Percentiles rank a stretch among this genome's conserved stretches.
phyloP scores from a whole-genome alignment of 805 yeast species.

The Ogataea populi-albae region DNA sequence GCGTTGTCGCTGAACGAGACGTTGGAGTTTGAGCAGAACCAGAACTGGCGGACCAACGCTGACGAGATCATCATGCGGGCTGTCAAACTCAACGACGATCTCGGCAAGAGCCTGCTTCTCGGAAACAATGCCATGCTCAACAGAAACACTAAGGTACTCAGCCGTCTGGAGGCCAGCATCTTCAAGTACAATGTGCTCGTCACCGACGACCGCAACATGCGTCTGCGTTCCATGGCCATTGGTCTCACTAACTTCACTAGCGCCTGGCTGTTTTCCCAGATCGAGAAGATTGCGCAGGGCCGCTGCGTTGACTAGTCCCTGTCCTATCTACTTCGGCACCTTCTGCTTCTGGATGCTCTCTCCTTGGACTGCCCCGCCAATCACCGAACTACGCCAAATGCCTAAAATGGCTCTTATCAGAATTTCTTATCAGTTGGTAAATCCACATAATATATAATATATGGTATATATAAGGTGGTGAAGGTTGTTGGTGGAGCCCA shows the following conservation, averaged over 20 bases:
- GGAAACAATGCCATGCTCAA: slow-evolving; percentile 26
- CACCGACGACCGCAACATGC: slow-evolving; percentile 74
- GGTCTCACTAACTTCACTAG: slow-evolving; percentile 56
- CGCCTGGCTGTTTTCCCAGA: slow-evolving; percentile 55
- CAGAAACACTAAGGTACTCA: slow-evolving; percentile 30
- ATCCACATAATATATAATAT: slow-evolving; percentile 3
- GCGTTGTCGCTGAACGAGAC: slow-evolving; percentile 71
- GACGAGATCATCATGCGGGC: slow-evolving; percentile 65
- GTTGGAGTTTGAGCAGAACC: slow-evolving; percentile 68
- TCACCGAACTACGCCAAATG: too few relatives aligned
- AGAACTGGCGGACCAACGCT: slow-evolving; percentile 68
- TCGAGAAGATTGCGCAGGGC: slow-evolving; percentile 46
- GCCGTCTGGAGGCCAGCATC: slow-evolving; percentile 35
- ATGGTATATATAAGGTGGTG: background rate
- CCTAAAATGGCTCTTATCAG: too few relatives aligned
- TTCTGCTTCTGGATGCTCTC: background rate
- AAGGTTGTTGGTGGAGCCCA: too few relatives aligned
- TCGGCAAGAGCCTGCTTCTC: slow-evolving; percentile 26
- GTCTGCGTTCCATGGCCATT: slow-evolving; percentile 58
- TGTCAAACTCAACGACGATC: slow-evolving; percentile 35
- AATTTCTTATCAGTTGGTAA: too few relatives aligned
- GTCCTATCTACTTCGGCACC: background rate
- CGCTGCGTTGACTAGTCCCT: slow-evolving; percentile 47
- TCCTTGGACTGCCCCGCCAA: too few relatives aligned
- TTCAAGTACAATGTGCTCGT: slow-evolving; percentile 61